These are phyloP conservation scores for Plasmodium gonderi DNA, from an alignment of 169 alveolate species.

Conservation along the genomic window DNA sequence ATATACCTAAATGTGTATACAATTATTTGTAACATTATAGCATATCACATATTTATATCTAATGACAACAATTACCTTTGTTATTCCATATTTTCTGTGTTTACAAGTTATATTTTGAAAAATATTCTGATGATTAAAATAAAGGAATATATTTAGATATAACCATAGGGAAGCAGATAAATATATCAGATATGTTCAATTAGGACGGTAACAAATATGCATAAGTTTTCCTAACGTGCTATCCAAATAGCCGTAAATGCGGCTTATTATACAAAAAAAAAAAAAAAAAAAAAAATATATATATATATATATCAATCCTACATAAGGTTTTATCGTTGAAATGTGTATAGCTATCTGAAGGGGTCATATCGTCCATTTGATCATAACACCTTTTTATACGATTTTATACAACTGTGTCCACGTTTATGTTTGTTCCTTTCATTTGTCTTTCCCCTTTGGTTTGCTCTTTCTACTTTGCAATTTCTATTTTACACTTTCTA, in stretches of 20 bases:
- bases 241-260: too few species aligned
- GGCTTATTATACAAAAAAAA: not conserved
- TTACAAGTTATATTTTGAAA: constrained; percentile 45
- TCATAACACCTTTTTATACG: too few species aligned
- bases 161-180: too few species aligned
- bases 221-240: too few species aligned
- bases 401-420: not conserved
- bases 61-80: constrained; percentile 30
- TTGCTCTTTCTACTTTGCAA: too few species aligned
- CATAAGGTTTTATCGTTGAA: too few species aligned
- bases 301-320: too few species aligned
- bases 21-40: constrained; percentile 49
- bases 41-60: constrained; percentile 65
- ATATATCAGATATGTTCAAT: too few species aligned
- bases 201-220: too few species aligned
- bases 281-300: not conserved
- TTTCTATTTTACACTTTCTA: too few species aligned
- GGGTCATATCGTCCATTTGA: too few species aligned
- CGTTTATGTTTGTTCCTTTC: not conserved
- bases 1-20: constrained; percentile 56
- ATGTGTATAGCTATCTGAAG: too few species aligned
- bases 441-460: not conserved
- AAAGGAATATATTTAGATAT: constrained; percentile 15
- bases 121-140: constrained; percentile 36
- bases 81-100: constrained; percentile 60